A percentile compares a stretch with the other conserved stretches of the same genome.
These are phyloP conservation scores for Thraustotheca clavata DNA, from an alignment of 352 stramenopile species.

Conservation along the genomic window DNA sequence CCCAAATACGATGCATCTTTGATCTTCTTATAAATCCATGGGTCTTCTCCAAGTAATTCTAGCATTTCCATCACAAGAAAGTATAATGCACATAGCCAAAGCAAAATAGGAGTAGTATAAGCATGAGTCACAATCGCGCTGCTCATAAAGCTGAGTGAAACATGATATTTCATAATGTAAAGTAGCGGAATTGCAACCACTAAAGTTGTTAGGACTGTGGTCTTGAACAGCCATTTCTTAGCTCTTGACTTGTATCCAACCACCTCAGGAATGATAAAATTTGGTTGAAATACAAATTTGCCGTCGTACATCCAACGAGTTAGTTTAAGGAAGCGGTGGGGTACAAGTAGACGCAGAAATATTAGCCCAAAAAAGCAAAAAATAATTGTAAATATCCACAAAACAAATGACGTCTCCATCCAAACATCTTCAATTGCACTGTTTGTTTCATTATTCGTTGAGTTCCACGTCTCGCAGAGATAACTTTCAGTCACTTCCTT, in stretches of 20 bases:
- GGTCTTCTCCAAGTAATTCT: background rate
- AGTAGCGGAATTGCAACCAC: background rate
- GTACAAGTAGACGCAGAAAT: background rate
- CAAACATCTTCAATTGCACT: too few species aligned
- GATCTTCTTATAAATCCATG: background rate
- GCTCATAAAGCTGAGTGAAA: background rate
- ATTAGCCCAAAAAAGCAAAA: background rate
- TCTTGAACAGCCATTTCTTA: background rate
- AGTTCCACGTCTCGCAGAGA: too few species aligned
- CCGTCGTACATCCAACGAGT: conserved; percentile 11
- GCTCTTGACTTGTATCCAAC: background rate
- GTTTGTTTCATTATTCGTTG: too few species aligned
- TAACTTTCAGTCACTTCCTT: too few species aligned
- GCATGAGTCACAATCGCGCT: background rate
- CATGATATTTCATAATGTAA: background rate
- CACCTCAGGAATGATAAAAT: background rate
- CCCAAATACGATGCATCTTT: background rate
- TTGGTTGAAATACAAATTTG: background rate
- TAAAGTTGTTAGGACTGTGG: background rate
- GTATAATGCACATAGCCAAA: background rate
- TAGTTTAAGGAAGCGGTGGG: background rate
- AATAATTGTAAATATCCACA: background rate
- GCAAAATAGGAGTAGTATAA: background rate
- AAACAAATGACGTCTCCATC: background rate
- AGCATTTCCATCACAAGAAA: background rate